Conservation (phyloP, 176 grass and related monocot genomes). For the Panicum miliaceum region DNA sequence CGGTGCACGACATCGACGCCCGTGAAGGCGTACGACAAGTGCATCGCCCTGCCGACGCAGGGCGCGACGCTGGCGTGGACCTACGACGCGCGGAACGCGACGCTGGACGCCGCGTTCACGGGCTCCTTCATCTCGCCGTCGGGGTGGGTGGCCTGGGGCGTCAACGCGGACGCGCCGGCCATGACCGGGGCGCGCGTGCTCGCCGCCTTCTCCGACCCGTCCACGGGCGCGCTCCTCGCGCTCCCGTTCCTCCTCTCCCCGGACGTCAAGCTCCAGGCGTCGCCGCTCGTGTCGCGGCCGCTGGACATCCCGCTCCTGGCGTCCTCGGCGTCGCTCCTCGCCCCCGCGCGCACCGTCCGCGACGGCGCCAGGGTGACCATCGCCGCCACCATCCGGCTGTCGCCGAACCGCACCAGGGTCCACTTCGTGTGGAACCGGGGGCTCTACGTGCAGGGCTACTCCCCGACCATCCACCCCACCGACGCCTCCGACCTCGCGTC, state of each 20-base stretch:
- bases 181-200: constrained; percentile 90
- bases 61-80: constrained; percentile 90
- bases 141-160: constrained; percentile 91
- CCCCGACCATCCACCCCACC: constrained; percentile 87
- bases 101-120: constrained; percentile 89
- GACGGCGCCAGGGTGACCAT: constrained; percentile 76
- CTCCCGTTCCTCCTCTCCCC: constrained; percentile 84
- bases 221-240: constrained; percentile 74
- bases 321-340: constrained; percentile 54
- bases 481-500: constrained; percentile 87
- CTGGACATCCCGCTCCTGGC: constrained; percentile 79
- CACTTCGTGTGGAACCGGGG: constrained; percentile 95
- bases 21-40: constrained; percentile 70
- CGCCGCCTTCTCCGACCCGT: constrained; percentile 82
- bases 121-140: constrained; percentile 92
- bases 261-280: constrained; percentile 78
- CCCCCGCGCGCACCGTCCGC: constrained; percentile 48
- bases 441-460: constrained; percentile 97
- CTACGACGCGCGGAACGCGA: constrained; percentile 86
- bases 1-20: constrained; percentile 64
- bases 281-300: constrained; percentile 73
- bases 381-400: constrained; percentile 68
- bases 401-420: constrained; percentile 77
- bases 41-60: constrained; percentile 84
- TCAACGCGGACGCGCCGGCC: constrained; percentile 75